These are phyloP conservation scores for Populus hybrid DNA, from an alignment of 441 rosid species.

Conservation along the genomic window DNA sequence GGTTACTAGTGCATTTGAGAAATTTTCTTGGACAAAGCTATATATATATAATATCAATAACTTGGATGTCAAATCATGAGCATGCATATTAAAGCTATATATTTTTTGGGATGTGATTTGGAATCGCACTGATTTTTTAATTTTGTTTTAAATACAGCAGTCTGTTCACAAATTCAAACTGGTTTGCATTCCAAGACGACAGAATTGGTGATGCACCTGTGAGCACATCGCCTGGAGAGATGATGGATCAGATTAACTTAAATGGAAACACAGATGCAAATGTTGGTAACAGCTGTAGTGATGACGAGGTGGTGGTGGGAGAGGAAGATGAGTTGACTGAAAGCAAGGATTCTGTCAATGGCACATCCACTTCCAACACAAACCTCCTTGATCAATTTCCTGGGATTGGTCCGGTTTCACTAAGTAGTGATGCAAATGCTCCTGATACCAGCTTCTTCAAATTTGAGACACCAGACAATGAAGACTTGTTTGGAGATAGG, in stretches of 20 bases:
- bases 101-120: background rate
- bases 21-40: background rate
- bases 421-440: constrained; percentile 28
- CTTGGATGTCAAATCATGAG: background rate
- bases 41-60: too few relatives aligned
- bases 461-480: constrained; percentile 52
- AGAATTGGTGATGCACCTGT: constrained; percentile 49
- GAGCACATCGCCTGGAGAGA: constrained; percentile 51
- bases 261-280: constrained; percentile 40
- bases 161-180: constrained; percentile 89
- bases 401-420: constrained; percentile 22
- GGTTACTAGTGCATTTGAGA: background rate
- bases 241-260: constrained; percentile 69
- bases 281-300: constrained; percentile 71
- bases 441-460: constrained; percentile 47
- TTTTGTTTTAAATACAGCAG: constrained; percentile 46
- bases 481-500: constrained; percentile 52
- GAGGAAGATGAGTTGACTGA: constrained; percentile 75
- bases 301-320: constrained; percentile 96
- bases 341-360: constrained; percentile 45
- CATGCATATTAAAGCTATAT: background rate
- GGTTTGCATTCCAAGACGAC: constrained; percentile 96
- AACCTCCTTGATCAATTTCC: constrained; percentile 34
- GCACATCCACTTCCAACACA: constrained; percentile 56
- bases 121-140: background rate